Conservation (phyloP, 331 rosid genomes). For the Arachis monticola region DNA sequence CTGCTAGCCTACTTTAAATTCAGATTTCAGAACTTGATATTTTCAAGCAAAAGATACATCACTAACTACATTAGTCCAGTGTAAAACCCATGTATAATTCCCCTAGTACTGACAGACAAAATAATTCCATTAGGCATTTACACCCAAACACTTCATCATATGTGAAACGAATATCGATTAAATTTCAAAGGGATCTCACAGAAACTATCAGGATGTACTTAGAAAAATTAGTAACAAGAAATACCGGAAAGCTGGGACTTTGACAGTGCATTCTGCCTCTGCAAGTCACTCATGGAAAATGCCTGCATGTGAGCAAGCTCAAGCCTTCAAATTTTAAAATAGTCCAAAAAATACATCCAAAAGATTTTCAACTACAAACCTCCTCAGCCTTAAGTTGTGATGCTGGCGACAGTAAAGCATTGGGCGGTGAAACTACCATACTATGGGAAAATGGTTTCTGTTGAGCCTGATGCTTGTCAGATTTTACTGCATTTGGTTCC, state of each 20-base stretch:
- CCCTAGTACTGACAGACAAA: background rate
- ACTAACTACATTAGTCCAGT: slow-evolving; percentile 9
- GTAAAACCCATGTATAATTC: slow-evolving; percentile 19
- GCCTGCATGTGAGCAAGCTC: slow-evolving; percentile 54
- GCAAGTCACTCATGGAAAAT: slow-evolving; percentile 51
- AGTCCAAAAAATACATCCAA: slow-evolving; percentile 28
- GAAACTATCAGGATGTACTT: background rate
- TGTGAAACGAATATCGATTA: slow-evolving; percentile 26
- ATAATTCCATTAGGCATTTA: slow-evolving; percentile 5
- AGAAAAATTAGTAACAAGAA: slow-evolving; percentile 28
- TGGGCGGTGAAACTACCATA: slow-evolving; percentile 48
- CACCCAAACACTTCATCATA: slow-evolving; percentile 20
- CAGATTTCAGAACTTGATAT: slow-evolving; percentile 15
- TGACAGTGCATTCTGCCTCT: slow-evolving; percentile 57
- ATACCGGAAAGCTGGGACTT: slow-evolving; percentile 63
- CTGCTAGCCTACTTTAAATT: background rate
- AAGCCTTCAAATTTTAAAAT: slow-evolving; percentile 12
- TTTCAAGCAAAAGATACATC: slow-evolving; percentile 22
- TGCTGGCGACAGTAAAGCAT: slow-evolving; percentile 46
- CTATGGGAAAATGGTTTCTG: slow-evolving; percentile 54
- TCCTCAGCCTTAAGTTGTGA: slow-evolving; percentile 64
- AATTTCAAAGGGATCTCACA: slow-evolving; percentile 21
- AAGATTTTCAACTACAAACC: slow-evolving; percentile 43
- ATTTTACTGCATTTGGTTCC: slow-evolving; percentile 59
- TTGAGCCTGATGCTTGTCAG: slow-evolving; percentile 60